Percentiles rank a stretch among this genome's conserved stretches.
Conservation (phyloP, 2,329 filamentous ascomycete species). For the Pseudogymnoascus sp. region DNA sequence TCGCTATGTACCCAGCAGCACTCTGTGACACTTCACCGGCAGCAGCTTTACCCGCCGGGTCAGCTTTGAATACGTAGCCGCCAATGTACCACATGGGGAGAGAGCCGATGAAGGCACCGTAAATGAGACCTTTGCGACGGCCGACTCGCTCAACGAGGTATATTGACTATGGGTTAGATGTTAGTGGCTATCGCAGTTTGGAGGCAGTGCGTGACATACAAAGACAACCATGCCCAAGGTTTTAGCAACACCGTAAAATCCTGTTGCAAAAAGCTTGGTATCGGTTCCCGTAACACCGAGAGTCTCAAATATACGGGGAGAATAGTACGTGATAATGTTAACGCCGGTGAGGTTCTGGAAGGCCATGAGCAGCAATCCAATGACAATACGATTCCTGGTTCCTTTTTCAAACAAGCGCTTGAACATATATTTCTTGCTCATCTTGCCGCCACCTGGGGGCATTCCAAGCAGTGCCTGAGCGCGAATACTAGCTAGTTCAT, state of each 20-base stretch:
- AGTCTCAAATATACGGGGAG: slow-evolving; percentile 24
- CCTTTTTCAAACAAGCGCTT: slow-evolving; percentile 18
- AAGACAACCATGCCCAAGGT: slow-evolving; percentile 32
- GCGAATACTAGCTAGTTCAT: slow-evolving; percentile 40
- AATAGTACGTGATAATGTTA: slow-evolving; percentile 28
- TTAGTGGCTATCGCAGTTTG: not conserved
- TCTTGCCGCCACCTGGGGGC: slow-evolving; percentile 20
- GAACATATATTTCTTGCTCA: not conserved
- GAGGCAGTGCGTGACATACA: slow-evolving; percentile 17
- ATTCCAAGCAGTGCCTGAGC: slow-evolving; percentile 39
- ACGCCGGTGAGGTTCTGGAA: slow-evolving; percentile 20
- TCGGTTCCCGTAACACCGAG: slow-evolving; percentile 20
- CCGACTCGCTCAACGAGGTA: slow-evolving; percentile 33
- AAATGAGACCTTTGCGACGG: slow-evolving; percentile 32
- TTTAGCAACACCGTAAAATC: slow-evolving; percentile 21
- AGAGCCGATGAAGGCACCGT: slow-evolving; percentile 33
- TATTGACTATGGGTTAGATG: slow-evolving; percentile 15
- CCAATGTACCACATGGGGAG: slow-evolving; percentile 36
- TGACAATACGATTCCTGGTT: slow-evolving; percentile 71
- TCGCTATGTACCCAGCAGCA: slow-evolving; percentile 17
- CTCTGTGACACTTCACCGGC: not conserved
- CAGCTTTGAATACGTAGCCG: slow-evolving; percentile 31
- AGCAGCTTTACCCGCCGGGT: slow-evolving; percentile 26
- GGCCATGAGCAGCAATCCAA: slow-evolving; percentile 32
- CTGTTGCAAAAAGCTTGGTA: slow-evolving; percentile 14